Evolutionary conservation across 805 yeast species (phyloP), one percentile per base, ranked within the genome.

Genomic region (Brettanomyces custersianus): DNA sequence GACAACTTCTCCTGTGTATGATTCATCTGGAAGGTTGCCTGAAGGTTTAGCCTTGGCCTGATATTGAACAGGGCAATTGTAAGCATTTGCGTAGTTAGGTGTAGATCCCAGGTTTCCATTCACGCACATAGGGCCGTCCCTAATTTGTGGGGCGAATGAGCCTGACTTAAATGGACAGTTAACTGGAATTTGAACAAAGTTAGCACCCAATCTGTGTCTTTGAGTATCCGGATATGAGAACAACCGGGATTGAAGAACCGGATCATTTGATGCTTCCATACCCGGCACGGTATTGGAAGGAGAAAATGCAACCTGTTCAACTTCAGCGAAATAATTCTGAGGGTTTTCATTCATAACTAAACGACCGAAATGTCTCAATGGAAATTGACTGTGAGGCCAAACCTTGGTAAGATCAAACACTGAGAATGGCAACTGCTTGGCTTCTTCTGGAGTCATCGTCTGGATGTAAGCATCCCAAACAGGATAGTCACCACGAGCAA

Each of bases 391-490:
- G 55, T 86, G 94, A 24, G 95, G 86, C 96, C 96, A 86, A 38
- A 83, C 81, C 66, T 87, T 87, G 44, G 96, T 86, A 59, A 86
- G 69, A 62, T 86, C 96, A 55, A 83, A 85, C 31, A 87, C 88
- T 5, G 90, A 80, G 63, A 81, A 85, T 54, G 80, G 80, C 34
- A 73, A 72, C 41, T 74, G 61, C 59, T 79, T 71, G 41, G 94
- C 86, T 61, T 86, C 77, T 48, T 76, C 83, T 42, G 74, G 73
- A 24, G 94, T 81, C 95, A 86, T 86, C 31, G 84, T 72, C 66
- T 86, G 95, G 36, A 86, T 62, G 61, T 80, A 84, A 43, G 74
- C 75, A 25, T 88, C 83, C 95, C 95, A 86, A 2, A 84, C 70
- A 45, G 95, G 95, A 52, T 49, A 55, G 41, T 84, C 80, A 38